Evolutionary conservation across 2,329 filamentous ascomycete species (phyloP).

Genomic region (Massarina eburnea): DNA sequence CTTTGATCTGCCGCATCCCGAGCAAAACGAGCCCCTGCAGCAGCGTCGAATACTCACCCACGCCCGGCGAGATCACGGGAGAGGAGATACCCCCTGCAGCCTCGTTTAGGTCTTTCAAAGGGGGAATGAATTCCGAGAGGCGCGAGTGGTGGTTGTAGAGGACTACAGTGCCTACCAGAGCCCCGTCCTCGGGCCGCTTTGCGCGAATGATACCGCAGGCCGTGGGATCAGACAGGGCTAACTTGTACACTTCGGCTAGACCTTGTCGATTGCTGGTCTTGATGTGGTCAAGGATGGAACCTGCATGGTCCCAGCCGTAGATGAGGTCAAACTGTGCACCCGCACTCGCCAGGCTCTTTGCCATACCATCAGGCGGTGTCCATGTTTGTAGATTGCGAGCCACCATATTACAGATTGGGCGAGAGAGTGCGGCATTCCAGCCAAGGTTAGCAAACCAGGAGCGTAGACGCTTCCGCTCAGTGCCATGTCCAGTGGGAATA

Average conservation of each 20-base stretch:
- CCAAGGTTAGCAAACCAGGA: slow-evolving; percentile 88
- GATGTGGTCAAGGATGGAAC: slow-evolving; percentile 73
- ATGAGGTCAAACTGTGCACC: slow-evolving; percentile 82
- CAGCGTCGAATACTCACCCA: slow-evolving; percentile 68
- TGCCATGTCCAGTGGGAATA: slow-evolving; percentile 68
- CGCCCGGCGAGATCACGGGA: slow-evolving; percentile 70
- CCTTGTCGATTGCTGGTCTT: slow-evolving; percentile 74
- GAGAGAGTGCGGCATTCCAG: slow-evolving; percentile 73
- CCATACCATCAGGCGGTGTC: slow-evolving; percentile 74
- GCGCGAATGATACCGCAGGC: slow-evolving; percentile 82
- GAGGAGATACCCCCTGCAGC: slow-evolving; percentile 76
- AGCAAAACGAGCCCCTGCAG: slow-evolving; percentile 80
- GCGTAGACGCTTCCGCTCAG: slow-evolving; percentile 62
- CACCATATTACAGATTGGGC: slow-evolving; percentile 69
- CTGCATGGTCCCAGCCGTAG: slow-evolving; percentile 74
- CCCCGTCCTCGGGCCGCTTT: slow-evolving; percentile 67
- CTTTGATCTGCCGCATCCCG: slow-evolving; percentile 80
- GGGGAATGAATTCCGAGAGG: slow-evolving; percentile 70
- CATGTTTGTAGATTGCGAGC: slow-evolving; percentile 73
- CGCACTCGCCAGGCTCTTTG: slow-evolving; percentile 70
- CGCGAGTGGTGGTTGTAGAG: slow-evolving; percentile 72
- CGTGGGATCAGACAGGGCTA: slow-evolving; percentile 70
- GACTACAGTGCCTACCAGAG: slow-evolving; percentile 76
- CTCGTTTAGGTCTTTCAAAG: slow-evolving; percentile 61
- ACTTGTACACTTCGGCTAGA: slow-evolving; percentile 75